phyloP scores from a whole-genome alignment of 345 rosid species.

The Eutrema yunnanense region DNA sequence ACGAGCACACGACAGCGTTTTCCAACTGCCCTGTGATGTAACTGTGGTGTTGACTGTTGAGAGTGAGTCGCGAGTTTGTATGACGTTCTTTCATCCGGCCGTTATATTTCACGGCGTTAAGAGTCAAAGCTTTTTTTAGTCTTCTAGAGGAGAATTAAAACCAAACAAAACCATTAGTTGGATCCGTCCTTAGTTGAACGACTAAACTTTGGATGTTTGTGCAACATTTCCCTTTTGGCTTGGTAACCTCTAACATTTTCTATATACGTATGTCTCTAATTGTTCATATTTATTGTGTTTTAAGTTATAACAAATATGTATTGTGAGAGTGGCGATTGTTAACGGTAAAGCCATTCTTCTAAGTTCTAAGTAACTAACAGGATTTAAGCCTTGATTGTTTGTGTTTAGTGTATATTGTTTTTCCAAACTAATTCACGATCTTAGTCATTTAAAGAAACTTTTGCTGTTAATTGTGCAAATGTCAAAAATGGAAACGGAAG shows the following conservation, averaged over 20 bases:
- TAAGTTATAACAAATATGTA: background rate
- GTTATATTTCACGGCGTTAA: too few species aligned
- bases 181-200: background rate
- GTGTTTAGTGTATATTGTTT: background rate
- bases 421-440: too few species aligned
- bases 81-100: background rate
- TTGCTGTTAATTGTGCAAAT: background rate
- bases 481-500: background rate
- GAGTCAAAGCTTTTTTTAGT: background rate
- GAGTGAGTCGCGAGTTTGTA: background rate
- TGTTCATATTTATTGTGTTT: background rate
- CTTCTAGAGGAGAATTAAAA: background rate
- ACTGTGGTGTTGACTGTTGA: background rate
- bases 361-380: background rate
- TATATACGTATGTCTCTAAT: background rate
- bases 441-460: background rate
- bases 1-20: background rate
- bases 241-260: background rate
- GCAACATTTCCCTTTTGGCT: background rate
- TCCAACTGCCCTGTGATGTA: conserved; percentile 6
- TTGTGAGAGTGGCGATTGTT: background rate
- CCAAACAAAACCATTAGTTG: background rate
- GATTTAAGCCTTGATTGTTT: background rate
- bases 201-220: background rate
- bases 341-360: background rate